Evolutionary conservation across 1,284 basidiomycete genomes (phyloP), one percentile per base, ranked within the genome.

Genomic region (Coriolopsis trogii): DNA sequence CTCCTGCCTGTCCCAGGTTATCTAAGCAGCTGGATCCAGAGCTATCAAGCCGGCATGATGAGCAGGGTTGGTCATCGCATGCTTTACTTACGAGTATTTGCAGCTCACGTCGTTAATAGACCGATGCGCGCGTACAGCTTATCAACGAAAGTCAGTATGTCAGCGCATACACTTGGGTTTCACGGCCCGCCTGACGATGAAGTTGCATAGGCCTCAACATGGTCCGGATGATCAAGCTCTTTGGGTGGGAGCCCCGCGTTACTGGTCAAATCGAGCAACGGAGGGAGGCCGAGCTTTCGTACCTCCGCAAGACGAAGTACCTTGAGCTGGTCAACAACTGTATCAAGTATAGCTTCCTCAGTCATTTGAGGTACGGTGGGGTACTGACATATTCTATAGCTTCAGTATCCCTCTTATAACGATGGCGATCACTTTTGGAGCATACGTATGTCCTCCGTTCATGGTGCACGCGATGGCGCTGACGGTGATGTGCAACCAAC

Each of bases 341-440:
- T 46, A 56, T 72, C 55, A 77, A 73, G 73, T 76, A n/a, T 26
- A 41, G 74, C 66, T 13, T 26, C 6, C 44, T 25, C 3, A 4
- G 9, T 9, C 6, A n/a, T 16, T 10, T 12, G 9, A 15, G 20
- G 5, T 7, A n/a, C 33, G n/a, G n/a, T n/a, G n/a, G n/a, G n/a
- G n/a, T n/a, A 23, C 38, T 10, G 25, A 4, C n/a, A 9, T 33
- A 20, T 13, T 16, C 6, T 8, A n/a, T 4, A n/a, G n/a, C n/a
- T 80, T 74, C 54, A 49, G 81, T 31, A 80, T 88, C 26, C 86
- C 88, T 0, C 70, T 86, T 2, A 57, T 83, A 39, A 83, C 81
- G 3, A 89, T 89, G 79, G 67, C 81, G 28, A 75, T 76, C 24
- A 87, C 87, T 1, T 89, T 83, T 60, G 77, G 77, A 5, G 76